Base-by-base conservation (phyloP, 352 stramenopile genomes). In the Pythium rishiriense region DNA sequence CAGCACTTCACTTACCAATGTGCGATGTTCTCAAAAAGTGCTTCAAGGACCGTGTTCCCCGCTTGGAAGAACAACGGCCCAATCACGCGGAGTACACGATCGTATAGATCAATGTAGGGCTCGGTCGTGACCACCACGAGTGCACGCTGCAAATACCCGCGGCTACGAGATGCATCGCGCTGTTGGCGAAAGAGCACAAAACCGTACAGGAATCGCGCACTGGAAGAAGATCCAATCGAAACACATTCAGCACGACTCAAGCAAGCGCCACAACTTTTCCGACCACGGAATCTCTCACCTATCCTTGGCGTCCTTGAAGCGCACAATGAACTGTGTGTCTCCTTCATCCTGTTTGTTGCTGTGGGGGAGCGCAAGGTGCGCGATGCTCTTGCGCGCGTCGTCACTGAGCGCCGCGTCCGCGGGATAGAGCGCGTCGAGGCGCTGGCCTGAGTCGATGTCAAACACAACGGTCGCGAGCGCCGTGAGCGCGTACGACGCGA, bases 271-370 rank as follows among this genome's bases (percentile, higher is more conserved):
- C 5, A 11, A 45, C 4, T 19, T 21, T 25, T 52, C 15, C 24
- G 22, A n/a, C 55, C 19, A 25, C 5, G 7, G 12, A 9, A 10
- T 26, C 39, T 1, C 29, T 43, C 61, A 84, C 82, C 76, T 72
- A 21, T 78, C 60, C 0, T 72, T 25, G 8, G 31, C 26, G 29
- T 84, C 65, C 21, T 73, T 71, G 48, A 91, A 91, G 59, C 87
- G 83, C 58, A 94, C 87, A 9, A 80, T 77, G 58, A 93, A 96
- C 65, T 94, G 83, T 55, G 83, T 91, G 70, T 96, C 86, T 21
- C 87, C 87, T 51, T 95, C 87, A 49, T 93, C 80, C 68, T 92
- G 85, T 53, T 87, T 91, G 76, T 91, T 94, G 74, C 85, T 92
- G 68, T 96, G 85, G 22, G 87, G 87, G 48, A 97, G 80, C 55